Percentiles rank a stretch among this genome's conserved stretches.
These are phyloP conservation scores for Cucumis cinereus DNA, from an alignment of 306 rosid genomes.

Conservation along the genomic window DNA sequence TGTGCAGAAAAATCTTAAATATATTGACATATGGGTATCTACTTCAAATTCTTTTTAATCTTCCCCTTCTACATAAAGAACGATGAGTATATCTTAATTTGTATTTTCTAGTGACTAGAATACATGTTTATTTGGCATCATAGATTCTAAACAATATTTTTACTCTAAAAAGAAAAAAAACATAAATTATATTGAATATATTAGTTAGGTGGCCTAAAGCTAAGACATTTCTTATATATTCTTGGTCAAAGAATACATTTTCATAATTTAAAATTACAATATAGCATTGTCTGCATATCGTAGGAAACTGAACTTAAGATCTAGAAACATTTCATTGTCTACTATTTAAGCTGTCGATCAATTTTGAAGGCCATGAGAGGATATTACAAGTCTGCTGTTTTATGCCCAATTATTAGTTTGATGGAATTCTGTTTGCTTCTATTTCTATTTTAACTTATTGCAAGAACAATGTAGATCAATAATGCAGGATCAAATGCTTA, in stretches of 20 bases:
- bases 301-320: neutral
- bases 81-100: neutral
- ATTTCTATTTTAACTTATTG: slow-evolving; percentile 16
- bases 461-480: slow-evolving; percentile 62
- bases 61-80: neutral
- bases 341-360: neutral
- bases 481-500: slow-evolving; percentile 98
- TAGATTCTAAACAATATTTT: neutral
- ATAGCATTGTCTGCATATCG: neutral
- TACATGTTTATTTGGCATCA: neutral
- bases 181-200: neutral
- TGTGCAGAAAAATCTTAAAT: slow-evolving; percentile 55
- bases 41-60: slow-evolving; percentile 8
- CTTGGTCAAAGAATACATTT: neutral
- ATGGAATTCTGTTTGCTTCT: slow-evolving; percentile 14
- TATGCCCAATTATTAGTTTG: neutral
- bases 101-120: neutral
- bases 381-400: neutral
- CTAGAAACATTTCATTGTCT: neutral
- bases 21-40: slow-evolving; percentile 85
- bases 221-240: neutral
- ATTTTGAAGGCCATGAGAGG: neutral
- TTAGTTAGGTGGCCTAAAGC: neutral
- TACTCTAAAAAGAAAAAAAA: too few relatives aligned
- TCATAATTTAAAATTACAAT: neutral